phyloP scores from a whole-genome alignment of 768 basidiomycete species.

The Terana coerulea region DNA sequence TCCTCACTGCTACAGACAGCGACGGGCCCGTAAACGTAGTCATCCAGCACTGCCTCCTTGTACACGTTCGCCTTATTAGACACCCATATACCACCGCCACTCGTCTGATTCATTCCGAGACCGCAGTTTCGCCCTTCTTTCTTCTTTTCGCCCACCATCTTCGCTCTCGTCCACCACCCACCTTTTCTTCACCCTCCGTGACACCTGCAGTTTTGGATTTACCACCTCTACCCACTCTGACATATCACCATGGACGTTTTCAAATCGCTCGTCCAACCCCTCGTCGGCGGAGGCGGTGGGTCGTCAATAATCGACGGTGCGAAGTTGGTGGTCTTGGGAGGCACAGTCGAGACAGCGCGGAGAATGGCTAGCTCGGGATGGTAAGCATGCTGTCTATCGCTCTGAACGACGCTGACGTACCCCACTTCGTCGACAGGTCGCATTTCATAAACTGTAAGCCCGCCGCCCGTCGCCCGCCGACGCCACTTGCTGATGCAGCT shows the following conservation, averaged over 20 bases:
- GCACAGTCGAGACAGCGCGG: constrained; percentile 83
- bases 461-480: constrained; percentile 1
- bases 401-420: not conserved
- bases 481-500: not conserved
- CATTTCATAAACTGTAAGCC: constrained; percentile 84
- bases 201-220: constrained; percentile 37
- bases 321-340: constrained; percentile 86
- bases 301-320: constrained; percentile 84
- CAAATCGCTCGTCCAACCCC: constrained; percentile 77
- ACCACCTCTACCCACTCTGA: constrained; percentile 18
- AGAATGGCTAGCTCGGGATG: constrained; percentile 80
- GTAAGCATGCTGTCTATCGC: constrained; percentile 36
- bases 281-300: constrained; percentile 69
- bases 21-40: constrained; percentile 12
- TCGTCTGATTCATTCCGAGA: constrained; percentile 8
- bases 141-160: constrained; percentile 21
- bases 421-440: constrained; percentile 44
- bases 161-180: constrained; percentile 17
- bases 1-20: constrained; percentile 17
- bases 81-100: constrained; percentile 13
- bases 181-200: constrained; percentile 18
- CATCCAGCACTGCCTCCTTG: constrained; percentile 6
- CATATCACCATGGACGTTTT: constrained; percentile 64
- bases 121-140: constrained; percentile 20
- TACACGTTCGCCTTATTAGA: not conserved